Evolutionary conservation across 2,329 filamentous ascomycete genomes (phyloP), one percentile per base, ranked within the genome.

Genomic region (Diaporthe citri): DNA sequence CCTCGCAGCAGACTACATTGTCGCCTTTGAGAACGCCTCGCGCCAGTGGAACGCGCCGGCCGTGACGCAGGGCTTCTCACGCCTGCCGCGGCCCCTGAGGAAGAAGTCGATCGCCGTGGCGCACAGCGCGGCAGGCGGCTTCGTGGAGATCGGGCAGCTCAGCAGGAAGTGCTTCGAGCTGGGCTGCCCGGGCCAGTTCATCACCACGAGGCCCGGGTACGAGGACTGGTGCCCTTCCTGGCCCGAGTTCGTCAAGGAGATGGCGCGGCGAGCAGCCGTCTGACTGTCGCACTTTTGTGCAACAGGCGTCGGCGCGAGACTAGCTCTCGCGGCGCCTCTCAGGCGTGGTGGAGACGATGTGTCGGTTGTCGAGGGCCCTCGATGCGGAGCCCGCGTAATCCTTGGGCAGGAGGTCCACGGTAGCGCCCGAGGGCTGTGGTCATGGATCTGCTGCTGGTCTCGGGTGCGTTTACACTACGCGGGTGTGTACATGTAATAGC

Each of bases 1-100:
- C 73, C 77, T 81, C 51, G 81, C 80, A 1, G 84, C 85, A 39
- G 85, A 88, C 80, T 85, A 83, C 76, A 83, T 86, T 8, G 84
- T 87, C 41, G 84, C 86, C 20, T 87, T 88, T 72, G 86, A 88
- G 80, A 78, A 79, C 59, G 62, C 57, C 34, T 75, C 73, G 13
- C 48, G 43, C 7, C 72, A 75, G 62, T 79, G 78, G 78, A 43
- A 72, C 46, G 71, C 76, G 10, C 70, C 69, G n/a, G 76, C 69
- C 39, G 78, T 78, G n/a, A 43, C 62, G n/a, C 62, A 71, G 31
- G 77, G 76, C 31, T 43, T 79, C 25, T 59, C 59, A n/a, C 66
- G 64, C 34, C 74, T 79, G 36, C 69, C 78, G 7, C 55, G 39
- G 46, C 56, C 72, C 15, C 69, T 78, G 36, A 59, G 71, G 36